Percentiles rank a stretch among this genome's conserved stretches.
Evolutionary conservation across 2,329 filamentous ascomycete genomes (phyloP).

Genomic region (Cordyceps fumosorosea): DNA sequence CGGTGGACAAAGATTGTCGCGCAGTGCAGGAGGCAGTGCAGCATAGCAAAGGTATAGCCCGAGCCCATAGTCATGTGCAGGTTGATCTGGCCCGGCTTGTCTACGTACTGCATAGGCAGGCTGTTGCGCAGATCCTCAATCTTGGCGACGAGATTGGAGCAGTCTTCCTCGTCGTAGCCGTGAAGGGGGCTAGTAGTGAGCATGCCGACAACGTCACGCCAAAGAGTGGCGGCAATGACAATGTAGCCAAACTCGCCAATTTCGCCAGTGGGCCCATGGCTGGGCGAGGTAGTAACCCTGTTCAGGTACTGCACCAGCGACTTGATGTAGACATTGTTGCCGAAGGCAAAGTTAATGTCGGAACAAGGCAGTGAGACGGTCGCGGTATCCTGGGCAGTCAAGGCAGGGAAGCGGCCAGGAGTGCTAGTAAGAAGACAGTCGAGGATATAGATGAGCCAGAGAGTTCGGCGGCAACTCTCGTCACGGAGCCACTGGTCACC

Average conservation of each 20-base stretch:
- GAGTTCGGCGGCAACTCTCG: conserved; percentile 53
- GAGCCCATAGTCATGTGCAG: conserved; percentile 59
- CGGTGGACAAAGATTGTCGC: conserved; percentile 56
- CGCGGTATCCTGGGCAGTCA: conserved; percentile 47
- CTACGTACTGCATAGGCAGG: conserved; percentile 52
- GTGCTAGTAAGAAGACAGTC: conserved; percentile 58
- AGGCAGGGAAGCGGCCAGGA: conserved; percentile 50
- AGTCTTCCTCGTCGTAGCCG: conserved; percentile 49
- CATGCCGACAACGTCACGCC: conserved; percentile 57
- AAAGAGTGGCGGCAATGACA: conserved; percentile 53
- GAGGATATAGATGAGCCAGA: conserved; percentile 58
- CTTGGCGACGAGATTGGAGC: conserved; percentile 43
- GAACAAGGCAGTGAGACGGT: conserved; percentile 52
- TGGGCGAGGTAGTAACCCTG: conserved; percentile 28
- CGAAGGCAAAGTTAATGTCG: conserved; percentile 58
- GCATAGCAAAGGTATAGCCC: conserved; percentile 56
- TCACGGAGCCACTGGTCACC: conserved; percentile 55
- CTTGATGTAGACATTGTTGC: conserved; percentile 51
- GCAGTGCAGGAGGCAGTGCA: conserved; percentile 55
- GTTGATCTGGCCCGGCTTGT: conserved; percentile 55
- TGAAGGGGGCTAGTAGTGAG: conserved; percentile 46
- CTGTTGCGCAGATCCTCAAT: conserved; percentile 49
- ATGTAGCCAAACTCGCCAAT: conserved; percentile 58
- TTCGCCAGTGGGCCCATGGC: conserved; percentile 38
- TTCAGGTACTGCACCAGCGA: conserved; percentile 42